Evolutionary conservation across 2,329 filamentous ascomycete genomes (phyloP).

Genomic region (Sporothrix variecibatus): DNA sequence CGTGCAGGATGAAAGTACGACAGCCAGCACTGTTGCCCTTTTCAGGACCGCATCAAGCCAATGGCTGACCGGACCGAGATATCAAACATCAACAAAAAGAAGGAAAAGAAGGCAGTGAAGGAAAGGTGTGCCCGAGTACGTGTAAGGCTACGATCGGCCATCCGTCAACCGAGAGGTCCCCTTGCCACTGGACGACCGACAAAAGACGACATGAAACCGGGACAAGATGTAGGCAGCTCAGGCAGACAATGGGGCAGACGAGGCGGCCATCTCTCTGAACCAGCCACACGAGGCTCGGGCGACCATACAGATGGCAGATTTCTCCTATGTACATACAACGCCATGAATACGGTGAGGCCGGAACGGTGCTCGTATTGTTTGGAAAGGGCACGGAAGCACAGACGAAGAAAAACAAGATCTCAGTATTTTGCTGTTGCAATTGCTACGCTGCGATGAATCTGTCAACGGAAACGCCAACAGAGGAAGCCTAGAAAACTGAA

Average conservation of each 20-base stretch:
- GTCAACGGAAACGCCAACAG: neutral
- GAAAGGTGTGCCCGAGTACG: neutral
- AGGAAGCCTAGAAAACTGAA: neutral
- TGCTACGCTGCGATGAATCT: slow-evolving; percentile 9
- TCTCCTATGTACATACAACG: neutral
- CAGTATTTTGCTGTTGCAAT: neutral
- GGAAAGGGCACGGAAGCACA: neutral
- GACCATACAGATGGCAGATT: neutral
- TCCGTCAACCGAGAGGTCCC: neutral
- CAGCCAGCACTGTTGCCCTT: neutral
- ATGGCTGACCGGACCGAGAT: neutral
- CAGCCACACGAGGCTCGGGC: neutral
- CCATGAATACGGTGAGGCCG: neutral
- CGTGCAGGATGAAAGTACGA: slow-evolving; percentile 11
- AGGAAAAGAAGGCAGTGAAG: neutral
- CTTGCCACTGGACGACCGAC: neutral
- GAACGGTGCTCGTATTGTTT: neutral
- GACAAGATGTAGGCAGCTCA: neutral
- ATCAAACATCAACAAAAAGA: neutral
- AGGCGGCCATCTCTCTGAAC: neutral
- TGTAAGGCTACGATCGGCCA: neutral
- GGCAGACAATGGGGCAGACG: slow-evolving; percentile 8
- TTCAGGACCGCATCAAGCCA: neutral
- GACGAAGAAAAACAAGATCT: neutral
- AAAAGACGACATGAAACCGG: neutral